Evolutionary conservation across 176 grass and related monocot genomes (phyloP).

Genomic region (Hordeum vulgare): DNA sequence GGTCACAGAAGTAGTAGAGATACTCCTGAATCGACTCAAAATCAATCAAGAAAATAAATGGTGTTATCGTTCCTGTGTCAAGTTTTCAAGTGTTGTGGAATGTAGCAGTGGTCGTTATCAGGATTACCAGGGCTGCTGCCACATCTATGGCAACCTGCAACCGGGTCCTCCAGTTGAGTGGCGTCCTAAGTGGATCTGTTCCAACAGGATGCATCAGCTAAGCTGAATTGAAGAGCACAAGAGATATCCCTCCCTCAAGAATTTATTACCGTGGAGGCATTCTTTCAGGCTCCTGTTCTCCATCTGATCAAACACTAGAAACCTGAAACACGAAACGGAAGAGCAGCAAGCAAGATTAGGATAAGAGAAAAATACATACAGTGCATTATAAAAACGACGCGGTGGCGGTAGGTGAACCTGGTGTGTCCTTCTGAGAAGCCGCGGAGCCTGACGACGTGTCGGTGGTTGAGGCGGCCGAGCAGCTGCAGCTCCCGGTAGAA

Average conservation of each 20-base stretch:
- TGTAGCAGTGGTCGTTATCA: not conserved
- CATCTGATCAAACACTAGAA: slow-evolving; percentile 85
- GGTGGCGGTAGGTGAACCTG: slow-evolving; percentile 15
- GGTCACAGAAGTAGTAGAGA: slow-evolving; percentile 88
- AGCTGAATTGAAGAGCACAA: not conserved
- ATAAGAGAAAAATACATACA: not conserved
- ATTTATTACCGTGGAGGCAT: slow-evolving; percentile 64
- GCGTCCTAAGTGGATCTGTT: slow-evolving; percentile 84
- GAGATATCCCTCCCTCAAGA: not conserved
- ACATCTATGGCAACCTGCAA: slow-evolving; percentile 85
- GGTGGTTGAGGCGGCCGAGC: slow-evolving; percentile 72
- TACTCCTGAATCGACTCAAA: slow-evolving; percentile 65
- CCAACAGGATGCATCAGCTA: not conserved
- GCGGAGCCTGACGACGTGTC: slow-evolving; percentile 71
- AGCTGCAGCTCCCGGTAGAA: slow-evolving; percentile 73
- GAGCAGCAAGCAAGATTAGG: not conserved
- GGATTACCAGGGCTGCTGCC: slow-evolving; percentile 81
- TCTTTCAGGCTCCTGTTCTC: slow-evolving; percentile 83
- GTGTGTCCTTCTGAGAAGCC: slow-evolving; percentile 65
- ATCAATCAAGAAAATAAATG: slow-evolving; percentile 14
- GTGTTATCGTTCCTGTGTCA: not conserved
- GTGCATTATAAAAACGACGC: not conserved
- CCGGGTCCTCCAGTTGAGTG: slow-evolving; percentile 78
- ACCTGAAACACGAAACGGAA: slow-evolving; percentile 37
- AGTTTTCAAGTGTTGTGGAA: not conserved